Percentiles rank a stretch among this genome's conserved stretches.
phyloP scores from a whole-genome alignment of 2,329 filamentous ascomycete species.

The Verticillium zaregamsianum region DNA sequence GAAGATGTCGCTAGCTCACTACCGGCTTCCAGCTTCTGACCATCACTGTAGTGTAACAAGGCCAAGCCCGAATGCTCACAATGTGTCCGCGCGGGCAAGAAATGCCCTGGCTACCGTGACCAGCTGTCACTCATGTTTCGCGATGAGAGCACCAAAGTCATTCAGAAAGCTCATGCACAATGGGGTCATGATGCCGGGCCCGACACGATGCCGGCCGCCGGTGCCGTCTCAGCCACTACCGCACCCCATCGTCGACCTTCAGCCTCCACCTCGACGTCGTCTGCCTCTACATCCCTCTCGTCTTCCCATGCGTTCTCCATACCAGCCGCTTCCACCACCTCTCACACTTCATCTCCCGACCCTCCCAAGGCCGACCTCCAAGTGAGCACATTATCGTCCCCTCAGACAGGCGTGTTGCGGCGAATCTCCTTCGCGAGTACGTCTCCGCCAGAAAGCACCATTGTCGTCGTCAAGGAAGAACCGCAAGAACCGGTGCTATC shows the following conservation, averaged over 20 bases:
- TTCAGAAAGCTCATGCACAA: constrained; percentile 52
- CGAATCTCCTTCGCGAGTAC: background rate
- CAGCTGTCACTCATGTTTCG: constrained; percentile 63
- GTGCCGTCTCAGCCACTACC: background rate
- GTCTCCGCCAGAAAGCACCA: background rate
- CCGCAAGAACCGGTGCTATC: constrained; percentile 14
- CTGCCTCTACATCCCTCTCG: background rate
- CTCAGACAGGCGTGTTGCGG: background rate
- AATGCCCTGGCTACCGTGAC: constrained; percentile 61
- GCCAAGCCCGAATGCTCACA: constrained; percentile 57
- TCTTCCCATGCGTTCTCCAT: background rate
- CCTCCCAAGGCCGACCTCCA: background rate
- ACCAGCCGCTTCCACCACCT: background rate
- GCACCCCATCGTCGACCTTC: background rate
- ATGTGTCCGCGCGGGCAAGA: constrained; percentile 55
- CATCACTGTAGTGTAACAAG: constrained; percentile 52
- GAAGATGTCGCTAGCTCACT: background rate
- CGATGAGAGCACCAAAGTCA: constrained; percentile 60
- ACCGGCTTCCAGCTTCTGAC: background rate
- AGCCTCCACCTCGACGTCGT: background rate
- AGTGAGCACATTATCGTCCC: background rate
- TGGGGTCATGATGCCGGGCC: constrained; percentile 28
- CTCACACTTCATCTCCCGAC: background rate
- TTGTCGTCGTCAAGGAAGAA: constrained; percentile 3
- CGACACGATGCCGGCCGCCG: background rate